Evolutionary conservation across 179 eudicot genomes (phyloP).

Genomic region (Camellia oleifera): DNA sequence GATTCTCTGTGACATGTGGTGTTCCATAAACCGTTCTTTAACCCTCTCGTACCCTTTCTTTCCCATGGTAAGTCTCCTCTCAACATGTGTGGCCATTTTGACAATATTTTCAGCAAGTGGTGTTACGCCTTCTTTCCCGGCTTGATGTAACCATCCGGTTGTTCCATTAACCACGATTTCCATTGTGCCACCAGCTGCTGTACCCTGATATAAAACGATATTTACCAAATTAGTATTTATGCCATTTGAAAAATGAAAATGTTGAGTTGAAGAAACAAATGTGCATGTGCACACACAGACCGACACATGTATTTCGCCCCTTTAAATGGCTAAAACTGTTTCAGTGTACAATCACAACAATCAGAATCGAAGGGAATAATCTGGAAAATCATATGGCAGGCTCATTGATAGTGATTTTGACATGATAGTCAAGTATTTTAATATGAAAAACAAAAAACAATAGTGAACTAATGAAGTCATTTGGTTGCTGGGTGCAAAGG

Average conservation of each 20-base stretch:
- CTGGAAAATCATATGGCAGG: background rate
- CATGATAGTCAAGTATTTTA: background rate
- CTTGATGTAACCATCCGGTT: conserved; percentile 78
- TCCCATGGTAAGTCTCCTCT: conserved; percentile 78
- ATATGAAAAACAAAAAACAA: too few relatives aligned
- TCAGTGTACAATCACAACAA: too few relatives aligned
- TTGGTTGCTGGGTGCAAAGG: background rate
- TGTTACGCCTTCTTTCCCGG: conserved; percentile 74
- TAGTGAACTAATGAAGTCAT: background rate
- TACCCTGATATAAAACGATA: conserved; percentile 51
- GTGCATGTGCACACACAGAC: background rate
- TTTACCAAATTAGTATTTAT: background rate
- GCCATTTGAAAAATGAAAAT: conserved; percentile 1
- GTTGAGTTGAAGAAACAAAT: background rate
- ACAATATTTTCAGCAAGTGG: conserved; percentile 81
- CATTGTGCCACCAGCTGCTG: conserved; percentile 92
- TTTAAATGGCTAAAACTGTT: background rate
- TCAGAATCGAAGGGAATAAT: background rate
- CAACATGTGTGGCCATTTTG: conserved; percentile 71
- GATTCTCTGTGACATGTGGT: conserved; percentile 73
- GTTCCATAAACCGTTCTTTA: conserved; percentile 75
- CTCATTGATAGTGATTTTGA: background rate
- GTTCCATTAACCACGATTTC: conserved; percentile 82
- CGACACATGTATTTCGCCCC: background rate
- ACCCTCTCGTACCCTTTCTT: conserved; percentile 69